phyloP scores from a whole-genome alignment of 2,329 filamentous ascomycete species.

The Proliferodiscus dingleyae region DNA sequence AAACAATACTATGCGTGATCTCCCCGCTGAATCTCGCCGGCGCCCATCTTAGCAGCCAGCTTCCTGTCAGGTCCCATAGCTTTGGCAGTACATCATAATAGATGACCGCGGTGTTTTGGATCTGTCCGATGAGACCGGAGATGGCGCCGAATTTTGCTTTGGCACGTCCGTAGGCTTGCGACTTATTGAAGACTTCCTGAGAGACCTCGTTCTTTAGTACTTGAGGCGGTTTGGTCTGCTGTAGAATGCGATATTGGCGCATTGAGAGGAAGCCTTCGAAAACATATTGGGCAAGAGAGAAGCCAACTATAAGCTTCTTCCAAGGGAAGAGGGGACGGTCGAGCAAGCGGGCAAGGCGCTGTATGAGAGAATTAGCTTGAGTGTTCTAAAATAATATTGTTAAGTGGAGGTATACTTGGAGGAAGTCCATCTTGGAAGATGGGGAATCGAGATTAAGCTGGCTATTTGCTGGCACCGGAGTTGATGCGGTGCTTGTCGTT shows the following conservation, averaged over 20 bases:
- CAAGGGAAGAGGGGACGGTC: slow-evolving; percentile 93
- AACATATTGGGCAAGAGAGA: slow-evolving; percentile 85
- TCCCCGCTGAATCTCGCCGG: slow-evolving; percentile 81
- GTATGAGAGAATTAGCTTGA: slow-evolving; percentile 20
- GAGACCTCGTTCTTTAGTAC: slow-evolving; percentile 85
- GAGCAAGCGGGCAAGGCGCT: slow-evolving; percentile 77
- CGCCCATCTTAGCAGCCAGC: slow-evolving; percentile 67
- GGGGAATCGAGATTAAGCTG: no score
- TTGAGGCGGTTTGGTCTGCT: slow-evolving; percentile 74
- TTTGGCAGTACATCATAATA: slow-evolving; percentile 87
- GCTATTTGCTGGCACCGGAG: no score
- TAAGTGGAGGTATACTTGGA: slow-evolving; percentile 26
- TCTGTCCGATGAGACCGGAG: slow-evolving; percentile 75
- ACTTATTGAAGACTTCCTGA: slow-evolving; percentile 88
- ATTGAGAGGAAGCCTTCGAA: slow-evolving; percentile 86
- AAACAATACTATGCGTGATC: slow-evolving; percentile 88
- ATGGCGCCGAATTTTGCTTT: slow-evolving; percentile 88
- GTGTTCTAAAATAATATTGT: not conserved
- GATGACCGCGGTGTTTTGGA: slow-evolving; percentile 85
- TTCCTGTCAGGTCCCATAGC: slow-evolving; percentile 78
- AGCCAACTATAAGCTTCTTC: slow-evolving; percentile 94
- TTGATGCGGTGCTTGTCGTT: slow-evolving; percentile 1
- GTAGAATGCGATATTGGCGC: slow-evolving; percentile 84
- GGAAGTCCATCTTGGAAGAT: slow-evolving; percentile 30
- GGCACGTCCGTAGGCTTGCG: slow-evolving; percentile 84